Base-by-base conservation (phyloP, 2,329 filamentous ascomycete species). In the Penicillium sp. region DNA sequence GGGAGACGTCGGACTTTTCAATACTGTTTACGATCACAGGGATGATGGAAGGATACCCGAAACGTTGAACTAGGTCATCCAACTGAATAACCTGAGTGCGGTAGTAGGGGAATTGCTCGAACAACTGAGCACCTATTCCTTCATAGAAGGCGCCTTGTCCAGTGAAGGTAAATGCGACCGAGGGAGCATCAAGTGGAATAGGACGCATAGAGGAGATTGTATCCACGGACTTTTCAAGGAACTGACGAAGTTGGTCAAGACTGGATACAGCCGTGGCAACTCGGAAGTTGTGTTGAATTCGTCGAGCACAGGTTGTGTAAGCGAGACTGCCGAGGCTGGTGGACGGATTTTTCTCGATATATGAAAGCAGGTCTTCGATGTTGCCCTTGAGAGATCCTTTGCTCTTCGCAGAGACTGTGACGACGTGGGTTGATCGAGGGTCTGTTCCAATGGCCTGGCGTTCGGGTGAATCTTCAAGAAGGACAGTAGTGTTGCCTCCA, bases 271-370 rank as follows among this genome's bases (percentile, higher is more conserved):
- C 9, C 13, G 69, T 58, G 3, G 52, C 58, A 6, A 62, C 24
- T 1, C 65, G 60, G n/a, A 52, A 43, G 18, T 39, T 44, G 46
- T 66, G 60, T 52, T 79, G 77, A 9, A 67, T 62, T 1, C 77
- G 72, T 14, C 78, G 72, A n/a, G 87, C 87, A 13, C 85, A 87
- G 0, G 82, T 84, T 1, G 84, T 86, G 72, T 89, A 89, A 0
- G 86, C 81, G 1, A 89, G 72, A 56, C 83, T 75, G 1, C 80
- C 75, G 2, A 88, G 66, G 0, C 80, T 79, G 0, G 68, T 49
- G 1, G 79, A n/a, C 4, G 57, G 58, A 5, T 63, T 47, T 11
- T 32, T 11, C 22, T 58, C 38, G 16, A 59, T 18, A 13, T 42
- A 53, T 13, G 14, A 10, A 1, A 55, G 4, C 7, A 55, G 18